Evolutionary conservation across 495 filamentous ascomycete species (phyloP), one percentile per base, ranked within the genome.

Genomic region (Xylaria flabelliformis): DNA sequence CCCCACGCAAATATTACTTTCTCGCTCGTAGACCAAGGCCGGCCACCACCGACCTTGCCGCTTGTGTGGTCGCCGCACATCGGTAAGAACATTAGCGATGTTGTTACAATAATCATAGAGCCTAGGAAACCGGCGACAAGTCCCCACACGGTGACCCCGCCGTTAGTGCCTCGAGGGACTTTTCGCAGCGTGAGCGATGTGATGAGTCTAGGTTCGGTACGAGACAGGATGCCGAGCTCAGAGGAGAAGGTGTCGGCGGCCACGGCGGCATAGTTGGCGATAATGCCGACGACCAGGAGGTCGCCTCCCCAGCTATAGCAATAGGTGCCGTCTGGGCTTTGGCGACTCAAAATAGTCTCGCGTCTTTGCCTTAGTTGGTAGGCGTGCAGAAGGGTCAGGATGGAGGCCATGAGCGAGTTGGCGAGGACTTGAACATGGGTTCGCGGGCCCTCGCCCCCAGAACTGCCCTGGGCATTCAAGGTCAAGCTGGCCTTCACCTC

Each of bases 221-320:
- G 90, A 21, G 94, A 91, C 21, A 98, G 87, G 61, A 99, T 99
- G 8, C 96, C 96, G 17, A 98, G 89, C 81, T 99, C 96, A 15
- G 95, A 98, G 68, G 92, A 94, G 81, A 97, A 97, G 6, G 96
- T 99, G 78, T 99, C 96, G 39, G 96, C 92, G 15, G 94, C 90
- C 26, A 95, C 93, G 32, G 93, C 92, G 42, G 94, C 96, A 73
- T 99, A 99, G 83, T 98, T 93, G 41, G 87, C 85, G 58, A 91
- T 85, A 66, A 90, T 86, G 8, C 88, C 87, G 24, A 89, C 74
- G 3, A 88, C 80, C 0, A 91, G 81, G n/a, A 90, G 78, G 71
- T 87, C 86, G 51, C 85, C 86, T 69, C 81, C 80, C 84, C 84
- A 87, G 1, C 77, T 76, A 73, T 82, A 88, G 76, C 84, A 88